Evolutionary conservation across 2,329 filamentous ascomycete species (phyloP), one percentile per base, ranked within the genome.

Genomic region (Neofusicoccum ribis): DNA sequence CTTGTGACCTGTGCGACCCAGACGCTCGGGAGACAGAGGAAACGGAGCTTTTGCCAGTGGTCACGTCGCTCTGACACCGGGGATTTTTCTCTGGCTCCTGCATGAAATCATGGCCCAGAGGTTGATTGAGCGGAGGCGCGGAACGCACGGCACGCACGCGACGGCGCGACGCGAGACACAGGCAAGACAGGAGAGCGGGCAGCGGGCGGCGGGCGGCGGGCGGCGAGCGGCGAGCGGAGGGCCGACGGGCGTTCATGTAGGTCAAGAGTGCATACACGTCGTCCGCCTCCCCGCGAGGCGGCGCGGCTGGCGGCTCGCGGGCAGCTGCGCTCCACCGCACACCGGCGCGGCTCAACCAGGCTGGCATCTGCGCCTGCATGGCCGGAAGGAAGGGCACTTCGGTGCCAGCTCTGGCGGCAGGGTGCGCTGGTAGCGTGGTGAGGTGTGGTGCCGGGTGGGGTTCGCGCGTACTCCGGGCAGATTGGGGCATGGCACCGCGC

Each of bases 1-100:
- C 54, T 46, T 59, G 54, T 59, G 54, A 59, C 54, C 54, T 46
- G 54, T 44, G 54, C 39, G 39, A 59, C 54, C 54, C 54, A 59
- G 54, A 59, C 54, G 54, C 54, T 59, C 54, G 54, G 54, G 54
- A 59, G 54, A 11, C 54, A 44, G 54, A 59, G 54, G 54, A 59
- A 59, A 59, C 54, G 54, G 54, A 59, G 54, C 54, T 37, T 17
- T 34, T 56, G 36, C 17, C 51, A 56, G 36, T 56, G 51, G 51
- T 27, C 37, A 41, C 51, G 17, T 56, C 51, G 51, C 50, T 52
- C 50, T 52, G 5, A 52, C 50, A 20, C 51, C 51, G 51, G 51
- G 51, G 37, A 56, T 27, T 56, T 56, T 56, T 56, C 36, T 41
- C 51, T 41, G 37, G 51, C 51, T 56, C 51, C 51, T 58, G 52